Percentiles rank a stretch among this genome's conserved stretches.
Conservation (phyloP, 2,329 filamentous ascomycete species). For the Diaporthe helianthi region DNA sequence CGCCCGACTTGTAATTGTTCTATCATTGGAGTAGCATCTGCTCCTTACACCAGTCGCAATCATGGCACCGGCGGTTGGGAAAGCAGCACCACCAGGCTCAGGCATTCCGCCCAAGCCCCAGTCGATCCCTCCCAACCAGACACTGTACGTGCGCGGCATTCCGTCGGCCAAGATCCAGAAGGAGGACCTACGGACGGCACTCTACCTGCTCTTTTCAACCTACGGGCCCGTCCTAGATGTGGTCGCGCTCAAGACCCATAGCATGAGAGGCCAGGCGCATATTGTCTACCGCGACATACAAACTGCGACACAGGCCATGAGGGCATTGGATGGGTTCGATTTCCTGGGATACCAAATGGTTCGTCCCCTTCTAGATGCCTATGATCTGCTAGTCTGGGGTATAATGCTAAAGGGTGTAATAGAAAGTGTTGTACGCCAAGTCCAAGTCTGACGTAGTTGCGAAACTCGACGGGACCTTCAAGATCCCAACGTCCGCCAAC, state of each 20-base stretch:
- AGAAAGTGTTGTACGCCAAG: slow-evolving; percentile 94
- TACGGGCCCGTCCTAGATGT: slow-evolving; percentile 93
- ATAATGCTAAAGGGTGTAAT: slow-evolving; percentile 31
- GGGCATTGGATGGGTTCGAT: slow-evolving; percentile 82
- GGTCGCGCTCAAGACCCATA: slow-evolving; percentile 84
- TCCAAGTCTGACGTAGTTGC: slow-evolving; percentile 86
- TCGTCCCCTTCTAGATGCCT: slow-evolving; percentile 45
- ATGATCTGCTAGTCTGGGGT: background rate
- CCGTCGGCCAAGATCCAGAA: slow-evolving; percentile 89
- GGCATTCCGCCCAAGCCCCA: slow-evolving; percentile 34
- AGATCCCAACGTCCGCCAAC: slow-evolving; percentile 64
- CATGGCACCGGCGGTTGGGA: slow-evolving; percentile 30
- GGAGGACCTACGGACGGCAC: slow-evolving; percentile 79
- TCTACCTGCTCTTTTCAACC: slow-evolving; percentile 94
- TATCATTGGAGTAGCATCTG: background rate
- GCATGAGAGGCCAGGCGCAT: slow-evolving; percentile 97
- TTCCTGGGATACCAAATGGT: slow-evolving; percentile 90
- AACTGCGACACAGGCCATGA: slow-evolving; percentile 92
- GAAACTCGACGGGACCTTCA: slow-evolving; percentile 91
- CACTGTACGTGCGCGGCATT: slow-evolving; percentile 88
- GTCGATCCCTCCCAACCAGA: slow-evolving; percentile 46
- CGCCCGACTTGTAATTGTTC: background rate
- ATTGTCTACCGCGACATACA: slow-evolving; percentile 89
- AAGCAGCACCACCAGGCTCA: slow-evolving; percentile 31
- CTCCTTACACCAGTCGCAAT: background rate